Evolutionary conservation across 192 early-diverging fungal genomes (phyloP).

Genomic region (Coemansia sp.): DNA sequence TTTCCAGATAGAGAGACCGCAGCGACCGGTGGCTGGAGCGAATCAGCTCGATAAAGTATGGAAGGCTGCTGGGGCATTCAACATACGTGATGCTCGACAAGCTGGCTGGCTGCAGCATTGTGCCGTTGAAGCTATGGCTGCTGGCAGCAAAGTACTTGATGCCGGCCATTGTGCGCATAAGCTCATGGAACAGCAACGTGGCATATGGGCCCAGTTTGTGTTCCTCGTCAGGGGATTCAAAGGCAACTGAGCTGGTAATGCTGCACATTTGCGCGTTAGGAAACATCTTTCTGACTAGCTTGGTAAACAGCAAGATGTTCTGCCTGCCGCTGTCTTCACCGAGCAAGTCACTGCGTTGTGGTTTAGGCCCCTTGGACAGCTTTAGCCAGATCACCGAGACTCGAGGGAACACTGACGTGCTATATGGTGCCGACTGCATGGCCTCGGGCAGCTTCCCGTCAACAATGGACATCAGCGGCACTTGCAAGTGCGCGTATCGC

Average conservation of each 20-base stretch:
- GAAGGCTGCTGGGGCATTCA: conserved; percentile 13
- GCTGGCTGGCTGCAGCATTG: not conserved
- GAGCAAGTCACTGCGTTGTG: too few species aligned
- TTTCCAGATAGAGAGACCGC: conserved; percentile 12
- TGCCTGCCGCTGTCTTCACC: too few species aligned
- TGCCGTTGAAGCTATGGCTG: not conserved
- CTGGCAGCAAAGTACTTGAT: conserved; percentile 14
- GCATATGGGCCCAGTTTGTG: not conserved
- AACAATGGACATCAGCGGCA: conserved; percentile 10
- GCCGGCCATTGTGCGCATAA: not conserved
- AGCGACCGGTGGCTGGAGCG: conserved; percentile 9
- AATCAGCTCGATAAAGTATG: conserved; percentile 17
- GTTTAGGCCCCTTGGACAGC: too few species aligned
- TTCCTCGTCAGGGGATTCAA: not conserved
- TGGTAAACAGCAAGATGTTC: too few species aligned
- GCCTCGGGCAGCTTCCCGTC: conserved; percentile 4
- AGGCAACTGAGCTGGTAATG: not conserved
- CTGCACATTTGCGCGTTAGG: not conserved
- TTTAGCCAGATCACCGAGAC: conserved; percentile 7
- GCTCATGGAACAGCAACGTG: not conserved
- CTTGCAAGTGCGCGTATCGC: conserved; percentile 11
- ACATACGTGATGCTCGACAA: conserved; percentile 17
- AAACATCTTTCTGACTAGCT: too few species aligned
- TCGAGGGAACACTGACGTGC: conserved; percentile 1
- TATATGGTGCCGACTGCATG: not conserved